Evolutionary conservation across 2,329 filamentous ascomycete genomes (phyloP), one percentile per base, ranked within the genome.

Genomic region (Penicillium rolfsii): DNA sequence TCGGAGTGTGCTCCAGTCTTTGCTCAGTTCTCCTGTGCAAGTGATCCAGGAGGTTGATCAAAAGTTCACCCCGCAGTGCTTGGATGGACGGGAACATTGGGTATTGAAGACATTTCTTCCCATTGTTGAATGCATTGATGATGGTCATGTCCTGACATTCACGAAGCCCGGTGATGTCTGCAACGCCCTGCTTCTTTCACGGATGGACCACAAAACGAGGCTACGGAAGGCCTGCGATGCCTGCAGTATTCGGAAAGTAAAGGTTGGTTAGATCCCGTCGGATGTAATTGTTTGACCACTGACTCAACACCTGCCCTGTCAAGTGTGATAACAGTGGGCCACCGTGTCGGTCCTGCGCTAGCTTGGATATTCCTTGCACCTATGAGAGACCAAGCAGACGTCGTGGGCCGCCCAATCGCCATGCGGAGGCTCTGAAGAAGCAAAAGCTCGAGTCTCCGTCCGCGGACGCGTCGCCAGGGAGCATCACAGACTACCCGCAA

Each of bases 321-420:
- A 63, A 88, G 84, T 89, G 87, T 76, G 87, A 89, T 71, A 85
- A 88, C 68, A 81, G 81, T 43, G 86, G 86, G n/a, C 85, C 86
- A 30, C 87, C 87, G 50, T 90, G 87, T 77, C 80, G 84, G 71
- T 87, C 87, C 50, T 90, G 87, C 74, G 81, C 84, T 45, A 83
- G 84, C 55, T 79, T 89, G 64, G 86, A 88, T 63, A 89, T 89
- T 52, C 86, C 86, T 28, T 90, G 87, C 72, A 89, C 87, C 59
- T 89, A 87, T 71, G 82, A 87, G 52, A 80, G 87, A 64, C 86
- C 86, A 28, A 88, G 84, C 70, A 81, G 85, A 59, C 81, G 87
- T 61, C 81, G 87, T 69, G 87, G 87, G 5, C 87, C 87, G 38
- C 86, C 87, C 35, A 90, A 89, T 68, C 79, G 84, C 64, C 86